These are phyloP conservation scores for Pilasporangium apinafurcum DNA, from an alignment of 352 stramenopile genomes.

Conservation along the genomic window DNA sequence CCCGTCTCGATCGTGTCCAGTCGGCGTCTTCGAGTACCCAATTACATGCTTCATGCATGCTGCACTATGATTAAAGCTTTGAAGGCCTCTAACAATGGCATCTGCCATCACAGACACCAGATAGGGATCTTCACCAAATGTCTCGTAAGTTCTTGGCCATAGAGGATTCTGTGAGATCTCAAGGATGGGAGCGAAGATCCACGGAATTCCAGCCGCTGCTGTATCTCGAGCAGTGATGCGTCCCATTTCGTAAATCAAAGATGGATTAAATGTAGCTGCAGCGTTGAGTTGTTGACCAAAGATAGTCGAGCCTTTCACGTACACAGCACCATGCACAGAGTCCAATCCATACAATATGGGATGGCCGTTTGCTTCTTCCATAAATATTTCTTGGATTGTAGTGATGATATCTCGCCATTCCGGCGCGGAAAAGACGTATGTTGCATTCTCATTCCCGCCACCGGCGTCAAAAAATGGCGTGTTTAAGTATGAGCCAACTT, in stretches of 20 bases:
- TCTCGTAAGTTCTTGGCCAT: conserved; percentile 90
- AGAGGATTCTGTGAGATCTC: conserved; percentile 84
- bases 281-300: conserved; percentile 88
- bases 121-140: conserved; percentile 90
- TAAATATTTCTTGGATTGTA: conserved; percentile 73
- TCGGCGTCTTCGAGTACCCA: conserved; percentile 79
- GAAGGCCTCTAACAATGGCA: conserved; percentile 75
- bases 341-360: conserved; percentile 87
- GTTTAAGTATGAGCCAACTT: conserved; percentile 89
- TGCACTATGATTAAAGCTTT: conserved; percentile 52
- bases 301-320: conserved; percentile 71
- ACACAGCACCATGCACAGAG: conserved; percentile 89
- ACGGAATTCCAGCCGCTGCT: conserved; percentile 79
- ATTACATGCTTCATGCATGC: conserved; percentile 91
- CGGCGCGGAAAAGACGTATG: conserved; percentile 32
- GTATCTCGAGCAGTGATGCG: conserved; percentile 80
- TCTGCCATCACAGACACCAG: conserved; percentile 77
- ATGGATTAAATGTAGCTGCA: conserved; percentile 84
- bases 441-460: conserved; percentile 9
- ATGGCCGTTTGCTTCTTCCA: conserved; percentile 43
- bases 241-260: conserved; percentile 62
- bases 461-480: conserved; percentile 33
- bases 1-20: conserved; percentile 72
- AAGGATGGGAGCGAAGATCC: conserved; percentile 88
- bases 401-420: conserved; percentile 74